phyloP scores from a whole-genome alignment of 306 rosid species.

The Dalbergia oliveri region DNA sequence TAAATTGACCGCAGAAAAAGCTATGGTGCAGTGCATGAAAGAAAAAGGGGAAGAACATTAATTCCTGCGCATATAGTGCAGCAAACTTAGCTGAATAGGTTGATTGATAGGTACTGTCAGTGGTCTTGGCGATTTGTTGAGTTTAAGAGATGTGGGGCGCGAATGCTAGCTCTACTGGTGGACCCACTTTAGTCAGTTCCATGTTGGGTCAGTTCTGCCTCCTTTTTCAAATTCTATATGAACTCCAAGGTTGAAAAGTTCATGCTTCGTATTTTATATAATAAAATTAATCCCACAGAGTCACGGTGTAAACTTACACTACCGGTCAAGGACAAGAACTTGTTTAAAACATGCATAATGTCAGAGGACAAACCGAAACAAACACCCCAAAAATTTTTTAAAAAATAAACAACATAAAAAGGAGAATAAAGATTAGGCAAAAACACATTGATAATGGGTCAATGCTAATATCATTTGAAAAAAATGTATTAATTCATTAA shows the following conservation, averaged over 20 bases:
- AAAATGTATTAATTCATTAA: no score
- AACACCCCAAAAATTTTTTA: not conserved
- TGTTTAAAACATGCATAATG: no score
- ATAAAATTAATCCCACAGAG: not conserved
- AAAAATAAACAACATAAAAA: no score
- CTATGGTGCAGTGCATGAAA: not conserved
- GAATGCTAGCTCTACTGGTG: not conserved
- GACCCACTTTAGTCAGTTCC: not conserved
- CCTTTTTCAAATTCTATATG: not conserved
- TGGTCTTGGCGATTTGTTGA: not conserved
- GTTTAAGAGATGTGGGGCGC: no score
- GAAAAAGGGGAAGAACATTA: not conserved
- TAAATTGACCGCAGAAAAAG: constrained; percentile 4
- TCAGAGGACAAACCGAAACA: no score
- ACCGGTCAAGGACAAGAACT: not conserved
- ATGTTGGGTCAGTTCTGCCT: not conserved
- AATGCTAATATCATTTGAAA: no score
- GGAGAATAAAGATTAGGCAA: no score
- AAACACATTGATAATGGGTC: not conserved
- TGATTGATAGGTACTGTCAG: not conserved
- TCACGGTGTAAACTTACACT: not conserved
- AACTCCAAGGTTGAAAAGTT: no score
- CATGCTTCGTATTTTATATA: no score
- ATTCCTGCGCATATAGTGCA: not conserved
- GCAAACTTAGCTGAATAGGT: not conserved